Evolutionary conservation across 2,329 filamentous ascomycete species (phyloP).

Genomic region (Akanthomyces dipterigenus): DNA sequence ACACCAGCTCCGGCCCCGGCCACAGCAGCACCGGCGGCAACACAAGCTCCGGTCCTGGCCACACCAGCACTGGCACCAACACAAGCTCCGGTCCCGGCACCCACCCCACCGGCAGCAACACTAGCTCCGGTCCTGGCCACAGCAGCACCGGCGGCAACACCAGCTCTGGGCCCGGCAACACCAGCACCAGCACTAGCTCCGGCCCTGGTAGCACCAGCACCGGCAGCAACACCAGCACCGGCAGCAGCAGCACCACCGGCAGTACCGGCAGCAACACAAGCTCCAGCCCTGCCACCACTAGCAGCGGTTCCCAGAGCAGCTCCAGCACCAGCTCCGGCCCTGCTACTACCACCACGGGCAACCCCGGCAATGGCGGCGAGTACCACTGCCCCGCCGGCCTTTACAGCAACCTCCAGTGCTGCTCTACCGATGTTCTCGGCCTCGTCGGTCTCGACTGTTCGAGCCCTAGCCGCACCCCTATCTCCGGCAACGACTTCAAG

Average conservation of each 20-base stretch:
- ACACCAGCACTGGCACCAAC: not conserved
- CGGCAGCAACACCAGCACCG: not conserved
- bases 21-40: not conserved
- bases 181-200: not conserved
- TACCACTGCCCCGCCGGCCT: constrained; percentile 17
- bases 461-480: not conserved
- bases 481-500: not conserved
- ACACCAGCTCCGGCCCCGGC: not conserved
- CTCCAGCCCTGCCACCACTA: not conserved
- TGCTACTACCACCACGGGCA: not conserved
- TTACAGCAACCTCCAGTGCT: constrained; percentile 35
- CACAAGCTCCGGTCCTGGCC: not conserved
- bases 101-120: not conserved
- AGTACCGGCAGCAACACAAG: not conserved
- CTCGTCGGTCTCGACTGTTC: constrained; percentile 40
- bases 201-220: too few relatives aligned
- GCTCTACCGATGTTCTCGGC: constrained; percentile 40
- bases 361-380: not conserved
- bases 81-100: not conserved
- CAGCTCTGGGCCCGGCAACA: not conserved
- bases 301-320: not conserved
- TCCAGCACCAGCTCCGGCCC: not conserved
- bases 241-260: not conserved
- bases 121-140: not conserved
- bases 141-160: not conserved